phyloP scores from a whole-genome alignment of 768 basidiomycete species.

The Trametes cubensis region DNA sequence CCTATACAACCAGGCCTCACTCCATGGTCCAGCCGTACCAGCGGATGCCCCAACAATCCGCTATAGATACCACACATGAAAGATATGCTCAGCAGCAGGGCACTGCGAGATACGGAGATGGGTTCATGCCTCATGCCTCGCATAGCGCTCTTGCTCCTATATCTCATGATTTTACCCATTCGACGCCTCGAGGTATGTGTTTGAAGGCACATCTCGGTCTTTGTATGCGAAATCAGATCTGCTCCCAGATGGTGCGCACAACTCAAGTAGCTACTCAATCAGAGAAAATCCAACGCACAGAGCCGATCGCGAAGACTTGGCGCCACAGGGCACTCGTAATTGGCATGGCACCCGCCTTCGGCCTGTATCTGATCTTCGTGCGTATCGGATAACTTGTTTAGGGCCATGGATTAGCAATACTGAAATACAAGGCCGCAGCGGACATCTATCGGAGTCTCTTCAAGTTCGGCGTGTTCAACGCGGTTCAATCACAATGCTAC shows the following conservation, averaged over 20 bases:
- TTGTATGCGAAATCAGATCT: too few relatives aligned
- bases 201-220: too few relatives aligned
- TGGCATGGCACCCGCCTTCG: constrained; percentile 55
- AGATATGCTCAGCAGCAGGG: too few relatives aligned
- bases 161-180: too few relatives aligned
- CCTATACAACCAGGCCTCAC: constrained; percentile 13
- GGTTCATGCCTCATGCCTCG: too few relatives aligned
- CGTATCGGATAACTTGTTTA: constrained; percentile 25
- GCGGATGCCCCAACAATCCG: not conserved
- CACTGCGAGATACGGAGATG: too few relatives aligned
- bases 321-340: constrained; percentile 34
- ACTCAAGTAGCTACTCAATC: too few relatives aligned
- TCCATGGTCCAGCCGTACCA: constrained; percentile 4
- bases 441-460: constrained; percentile 80
- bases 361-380: constrained; percentile 75
- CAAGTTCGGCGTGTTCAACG: constrained; percentile 90
- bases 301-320: not conserved
- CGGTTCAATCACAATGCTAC: constrained; percentile 85
- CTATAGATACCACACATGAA: too few relatives aligned
- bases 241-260: too few relatives aligned
- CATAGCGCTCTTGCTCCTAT: too few relatives aligned
- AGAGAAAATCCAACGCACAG: not conserved
- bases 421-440: constrained; percentile 47
- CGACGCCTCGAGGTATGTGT: too few relatives aligned
- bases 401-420: too few relatives aligned